Evolutionary conservation across 805 yeast genomes (phyloP).

Genomic region (Zygosaccharomyces siamensis): DNA sequence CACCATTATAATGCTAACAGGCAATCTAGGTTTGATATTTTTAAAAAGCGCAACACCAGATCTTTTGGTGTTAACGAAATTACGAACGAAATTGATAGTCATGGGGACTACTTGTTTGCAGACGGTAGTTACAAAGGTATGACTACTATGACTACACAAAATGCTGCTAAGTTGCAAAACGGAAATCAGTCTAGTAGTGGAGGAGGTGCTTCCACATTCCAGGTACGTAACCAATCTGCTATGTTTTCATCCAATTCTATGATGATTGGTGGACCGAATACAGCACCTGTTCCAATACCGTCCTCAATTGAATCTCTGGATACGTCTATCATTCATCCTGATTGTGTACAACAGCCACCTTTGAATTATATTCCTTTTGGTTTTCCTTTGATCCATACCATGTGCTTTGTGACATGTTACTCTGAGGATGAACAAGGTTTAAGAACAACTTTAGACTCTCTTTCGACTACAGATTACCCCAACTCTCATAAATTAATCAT

Average conservation of each 20-base stretch:
- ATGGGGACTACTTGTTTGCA: conserved; percentile 4
- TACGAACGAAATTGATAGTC: background rate
- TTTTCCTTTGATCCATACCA: conserved; percentile 68
- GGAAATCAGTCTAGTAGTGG: conserved; percentile 7
- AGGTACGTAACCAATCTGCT: conserved; percentile 10
- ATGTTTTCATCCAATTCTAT: conserved; percentile 15
- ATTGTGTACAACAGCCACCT: conserved; percentile 89
- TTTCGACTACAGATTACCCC: conserved; percentile 94
- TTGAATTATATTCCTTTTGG: conserved; percentile 81
- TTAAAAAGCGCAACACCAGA: conserved; percentile 37
- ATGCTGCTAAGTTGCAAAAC: conserved; percentile 32
- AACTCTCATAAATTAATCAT: conserved; percentile 86
- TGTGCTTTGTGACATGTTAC: conserved; percentile 85
- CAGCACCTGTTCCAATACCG: conserved; percentile 10
- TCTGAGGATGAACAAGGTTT: conserved; percentile 87
- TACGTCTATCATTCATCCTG: conserved; percentile 61
- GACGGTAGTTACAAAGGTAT: conserved; percentile 24
- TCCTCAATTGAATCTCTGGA: conserved; percentile 44
- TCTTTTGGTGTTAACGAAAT: conserved; percentile 20
- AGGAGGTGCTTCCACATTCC: conserved; percentile 5
- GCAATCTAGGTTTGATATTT: conserved; percentile 33
- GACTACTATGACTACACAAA: conserved; percentile 65
- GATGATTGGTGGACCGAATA: conserved; percentile 12
- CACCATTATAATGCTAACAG: conserved; percentile 28
- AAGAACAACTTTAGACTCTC: conserved; percentile 83